phyloP scores from a whole-genome alignment of 257 asterid genomes.

The Anisodus acutangulus region DNA sequence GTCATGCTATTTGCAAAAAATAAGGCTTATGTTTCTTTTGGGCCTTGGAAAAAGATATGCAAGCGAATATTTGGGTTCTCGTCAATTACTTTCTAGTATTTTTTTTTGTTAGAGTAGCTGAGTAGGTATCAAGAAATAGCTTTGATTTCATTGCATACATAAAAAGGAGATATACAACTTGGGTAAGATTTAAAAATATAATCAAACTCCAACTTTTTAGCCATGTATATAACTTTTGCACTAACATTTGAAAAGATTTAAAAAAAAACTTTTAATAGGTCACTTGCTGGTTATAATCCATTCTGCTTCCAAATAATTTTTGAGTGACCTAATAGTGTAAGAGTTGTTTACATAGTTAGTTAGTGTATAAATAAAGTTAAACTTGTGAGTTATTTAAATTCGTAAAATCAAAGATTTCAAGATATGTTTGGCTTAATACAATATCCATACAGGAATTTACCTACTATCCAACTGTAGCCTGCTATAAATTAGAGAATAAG shows the following conservation, averaged over 20 bases:
- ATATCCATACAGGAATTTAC: too few species aligned
- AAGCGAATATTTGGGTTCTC: not conserved
- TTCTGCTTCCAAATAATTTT: not conserved
- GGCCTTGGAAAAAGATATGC: too few species aligned
- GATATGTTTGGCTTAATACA: not conserved
- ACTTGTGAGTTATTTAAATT: not conserved
- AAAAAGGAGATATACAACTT: not conserved
- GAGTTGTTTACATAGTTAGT: not conserved
- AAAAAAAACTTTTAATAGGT: not conserved
- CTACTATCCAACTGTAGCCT: too few species aligned
- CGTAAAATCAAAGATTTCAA: not conserved
- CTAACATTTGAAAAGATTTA: not conserved
- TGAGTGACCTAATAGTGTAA: not conserved
- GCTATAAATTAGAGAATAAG: too few species aligned
- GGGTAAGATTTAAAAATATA: not conserved
- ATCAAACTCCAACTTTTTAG: not conserved
- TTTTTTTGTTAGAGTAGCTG: not conserved
- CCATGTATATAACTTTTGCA: not conserved
- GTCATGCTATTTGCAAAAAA: not conserved
- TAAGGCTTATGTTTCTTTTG: not conserved
- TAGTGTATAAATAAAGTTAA: not conserved
- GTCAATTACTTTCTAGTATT: not conserved
- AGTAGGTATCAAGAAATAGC: slow-evolving; percentile 7
- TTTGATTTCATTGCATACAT: not conserved
- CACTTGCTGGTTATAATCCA: not conserved